These are phyloP conservation scores for Tolypocladium pustulatum DNA, from an alignment of 2,329 filamentous ascomycete species.

Conservation along the genomic window DNA sequence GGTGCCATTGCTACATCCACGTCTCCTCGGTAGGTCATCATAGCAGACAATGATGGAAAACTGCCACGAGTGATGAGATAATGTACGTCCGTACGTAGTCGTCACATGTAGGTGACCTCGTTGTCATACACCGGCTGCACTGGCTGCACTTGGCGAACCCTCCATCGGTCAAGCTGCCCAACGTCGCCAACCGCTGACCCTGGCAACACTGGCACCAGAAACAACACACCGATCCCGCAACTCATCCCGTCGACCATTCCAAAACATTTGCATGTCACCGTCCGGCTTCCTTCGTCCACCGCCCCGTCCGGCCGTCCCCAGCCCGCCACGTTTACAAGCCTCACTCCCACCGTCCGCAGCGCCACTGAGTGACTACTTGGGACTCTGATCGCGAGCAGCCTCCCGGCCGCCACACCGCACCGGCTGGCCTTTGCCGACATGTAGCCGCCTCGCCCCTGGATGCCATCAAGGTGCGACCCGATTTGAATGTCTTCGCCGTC, in stretches of 20 bases:
- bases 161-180: neutral
- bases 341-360: neutral
- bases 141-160: neutral
- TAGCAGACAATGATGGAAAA: neutral
- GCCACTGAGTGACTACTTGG: neutral
- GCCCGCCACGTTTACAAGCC: neutral
- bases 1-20: neutral
- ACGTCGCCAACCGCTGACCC: too few relatives aligned
- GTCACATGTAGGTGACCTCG: neutral
- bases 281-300: neutral
- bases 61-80: neutral
- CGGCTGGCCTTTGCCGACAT: neutral
- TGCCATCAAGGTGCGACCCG: neutral
- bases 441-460: neutral
- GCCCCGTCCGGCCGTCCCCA: neutral
- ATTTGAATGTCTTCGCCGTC: neutral
- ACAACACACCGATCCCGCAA: neutral
- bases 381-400: neutral
- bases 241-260: neutral
- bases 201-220: neutral
- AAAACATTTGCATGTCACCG: neutral
- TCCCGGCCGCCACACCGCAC: neutral
- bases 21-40: neutral
- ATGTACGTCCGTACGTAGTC: neutral
- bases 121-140: neutral